Conservation (phyloP, 1,284 basidiomycete genomes). For the Cutaneotrichosporon arboriforme region DNA sequence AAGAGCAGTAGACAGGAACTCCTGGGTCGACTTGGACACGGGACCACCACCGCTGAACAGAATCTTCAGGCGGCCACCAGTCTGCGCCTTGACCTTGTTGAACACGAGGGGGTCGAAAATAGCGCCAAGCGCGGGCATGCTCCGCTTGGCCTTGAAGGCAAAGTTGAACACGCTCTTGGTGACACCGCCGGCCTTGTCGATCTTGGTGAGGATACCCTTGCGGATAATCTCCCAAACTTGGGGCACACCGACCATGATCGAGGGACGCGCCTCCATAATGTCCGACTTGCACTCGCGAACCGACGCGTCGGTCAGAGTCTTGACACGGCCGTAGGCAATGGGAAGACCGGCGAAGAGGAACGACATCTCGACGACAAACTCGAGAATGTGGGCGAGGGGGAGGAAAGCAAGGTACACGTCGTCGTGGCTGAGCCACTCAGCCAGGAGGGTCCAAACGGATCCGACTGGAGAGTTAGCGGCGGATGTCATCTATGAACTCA, state of each 20-base stretch:
- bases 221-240: conserved; percentile 88
- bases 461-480: conserved; percentile 53
- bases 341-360: conserved; percentile 48
- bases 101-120: conserved; percentile 74
- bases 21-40: conserved; percentile 77
- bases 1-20: conserved; percentile 76
- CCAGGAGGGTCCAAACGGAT: conserved; percentile 67
- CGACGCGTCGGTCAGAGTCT: conserved; percentile 89
- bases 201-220: conserved; percentile 81
- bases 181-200: conserved; percentile 61
- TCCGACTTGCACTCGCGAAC: conserved; percentile 88
- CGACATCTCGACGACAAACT: conserved; percentile 50
- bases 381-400: conserved; percentile 86
- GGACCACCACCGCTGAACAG: conserved; percentile 78
- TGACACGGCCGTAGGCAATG: conserved; percentile 84
- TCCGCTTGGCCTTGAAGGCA: conserved; percentile 43
- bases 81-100: conserved; percentile 68
- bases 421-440: conserved; percentile 63
- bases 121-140: conserved; percentile 60
- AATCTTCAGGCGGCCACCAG: conserved; percentile 76
- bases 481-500: conserved; percentile 12
- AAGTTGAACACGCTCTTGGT: conserved; percentile 57
- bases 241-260: conserved; percentile 86
- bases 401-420: conserved; percentile 80
- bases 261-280: conserved; percentile 70